A percentile compares a stretch with the other conserved stretches of the same genome.
phyloP scores from a whole-genome alignment of 352 stramenopile genomes.

The Phytophthora pinifolia region DNA sequence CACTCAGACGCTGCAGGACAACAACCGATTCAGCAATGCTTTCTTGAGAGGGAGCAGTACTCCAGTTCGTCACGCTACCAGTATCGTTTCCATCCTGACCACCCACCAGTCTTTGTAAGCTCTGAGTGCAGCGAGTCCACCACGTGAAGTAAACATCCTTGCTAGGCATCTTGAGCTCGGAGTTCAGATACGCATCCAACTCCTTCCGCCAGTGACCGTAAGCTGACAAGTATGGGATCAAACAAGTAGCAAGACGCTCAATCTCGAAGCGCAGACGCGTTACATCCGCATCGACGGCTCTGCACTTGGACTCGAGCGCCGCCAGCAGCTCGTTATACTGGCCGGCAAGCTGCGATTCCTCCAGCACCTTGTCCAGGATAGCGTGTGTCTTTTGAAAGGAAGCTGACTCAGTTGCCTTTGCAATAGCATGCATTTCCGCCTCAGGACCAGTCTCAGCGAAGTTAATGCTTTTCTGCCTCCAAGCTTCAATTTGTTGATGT shows the following conservation, averaged over 20 bases:
- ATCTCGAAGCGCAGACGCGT: constrained; percentile 26
- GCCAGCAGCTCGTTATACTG: constrained; percentile 24
- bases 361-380: constrained; percentile 14
- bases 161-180: constrained; percentile 13
- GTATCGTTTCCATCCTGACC: constrained; percentile 1
- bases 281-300: constrained; percentile 37
- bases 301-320: constrained; percentile 31
- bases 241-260: constrained; percentile 25
- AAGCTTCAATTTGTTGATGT: constrained; percentile 52
- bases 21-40: constrained; percentile 23
- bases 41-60: constrained; percentile 16
- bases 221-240: constrained; percentile 41
- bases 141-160: constrained; percentile 55
- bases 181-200: constrained; percentile 39
- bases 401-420: constrained; percentile 8
- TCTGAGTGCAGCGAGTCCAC: constrained; percentile 35
- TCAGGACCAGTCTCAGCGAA: constrained; percentile 24
- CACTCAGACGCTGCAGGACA: constrained; percentile 16
- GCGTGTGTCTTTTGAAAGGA: constrained; percentile 31
- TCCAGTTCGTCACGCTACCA: not conserved
- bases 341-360: constrained; percentile 11
- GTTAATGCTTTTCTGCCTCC: constrained; percentile 28
- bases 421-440: constrained; percentile 12
- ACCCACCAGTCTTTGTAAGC: constrained; percentile 12
- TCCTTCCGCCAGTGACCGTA: constrained; percentile 41